Evolutionary conservation across 2,329 filamentous ascomycete genomes (phyloP).

Genomic region (Alternaria arborescens): DNA sequence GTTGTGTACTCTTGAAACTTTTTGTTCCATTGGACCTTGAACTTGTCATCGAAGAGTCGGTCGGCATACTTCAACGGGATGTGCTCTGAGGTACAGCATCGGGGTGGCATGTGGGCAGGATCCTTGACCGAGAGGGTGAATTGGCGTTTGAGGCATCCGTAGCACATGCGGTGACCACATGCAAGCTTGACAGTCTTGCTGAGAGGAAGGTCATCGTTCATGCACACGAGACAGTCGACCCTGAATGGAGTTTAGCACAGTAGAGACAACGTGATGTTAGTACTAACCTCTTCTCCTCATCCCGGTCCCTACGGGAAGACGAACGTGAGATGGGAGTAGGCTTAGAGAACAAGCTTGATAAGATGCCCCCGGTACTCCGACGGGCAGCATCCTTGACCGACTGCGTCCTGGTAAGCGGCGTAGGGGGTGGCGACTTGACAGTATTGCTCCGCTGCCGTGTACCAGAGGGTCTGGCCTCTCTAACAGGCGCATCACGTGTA

Average conservation of each 20-base stretch:
- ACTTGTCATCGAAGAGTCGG: slow-evolving; percentile 73
- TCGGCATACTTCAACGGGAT: slow-evolving; percentile 82
- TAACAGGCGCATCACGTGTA: slow-evolving; percentile 27
- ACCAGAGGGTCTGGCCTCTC: slow-evolving; percentile 35
- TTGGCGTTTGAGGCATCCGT: slow-evolving; percentile 74
- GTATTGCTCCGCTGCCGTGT: slow-evolving; percentile 40
- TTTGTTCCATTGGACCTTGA: slow-evolving; percentile 82
- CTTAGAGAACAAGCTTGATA: slow-evolving; percentile 48
- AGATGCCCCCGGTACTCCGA: slow-evolving; percentile 44
- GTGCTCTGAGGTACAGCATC: slow-evolving; percentile 76
- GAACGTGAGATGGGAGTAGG: slow-evolving; percentile 32
- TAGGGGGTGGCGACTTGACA: slow-evolving; percentile 36
- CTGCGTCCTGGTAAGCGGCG: slow-evolving; percentile 37
- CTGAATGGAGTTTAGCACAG: slow-evolving; percentile 53
- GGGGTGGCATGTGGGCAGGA: slow-evolving; percentile 83
- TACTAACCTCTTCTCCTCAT: slow-evolving; percentile 37
- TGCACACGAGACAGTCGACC: slow-evolving; percentile 76
- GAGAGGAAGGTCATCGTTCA: slow-evolving; percentile 70
- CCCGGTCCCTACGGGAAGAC: slow-evolving; percentile 32
- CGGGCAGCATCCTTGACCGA: slow-evolving; percentile 38
- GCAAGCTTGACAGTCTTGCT: slow-evolving; percentile 73
- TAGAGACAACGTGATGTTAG: not conserved
- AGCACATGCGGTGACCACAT: slow-evolving; percentile 85
- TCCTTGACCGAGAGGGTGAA: slow-evolving; percentile 81
- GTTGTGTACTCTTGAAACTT: slow-evolving; percentile 81